A percentile compares a stretch with the other conserved stretches of the same genome.
Conservation (phyloP, 257 asterid species). For the Forsythia suspensa region DNA sequence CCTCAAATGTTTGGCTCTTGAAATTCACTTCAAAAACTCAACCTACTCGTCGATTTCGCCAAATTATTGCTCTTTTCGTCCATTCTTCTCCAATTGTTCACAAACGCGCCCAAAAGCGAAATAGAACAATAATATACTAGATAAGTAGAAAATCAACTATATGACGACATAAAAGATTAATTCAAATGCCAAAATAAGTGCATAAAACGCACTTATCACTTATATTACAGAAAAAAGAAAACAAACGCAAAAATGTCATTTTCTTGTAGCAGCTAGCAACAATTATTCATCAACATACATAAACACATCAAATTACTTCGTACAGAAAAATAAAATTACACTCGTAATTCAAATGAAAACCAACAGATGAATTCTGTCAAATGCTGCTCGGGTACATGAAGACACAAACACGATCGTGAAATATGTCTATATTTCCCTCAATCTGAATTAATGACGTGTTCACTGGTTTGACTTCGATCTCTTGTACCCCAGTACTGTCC, state of each 20-base stretch:
- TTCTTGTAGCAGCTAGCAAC: background rate
- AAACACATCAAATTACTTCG: background rate
- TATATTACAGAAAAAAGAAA: background rate
- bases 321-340: background rate
- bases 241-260: background rate
- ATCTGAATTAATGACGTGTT: slow-evolving; percentile 85
- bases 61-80: no score
- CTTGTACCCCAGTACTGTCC: slow-evolving; percentile 66
- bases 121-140: no score
- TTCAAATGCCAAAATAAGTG: no score
- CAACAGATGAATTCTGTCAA: slow-evolving; percentile 26
- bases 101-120: no score
- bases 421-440: no score
- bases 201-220: no score
- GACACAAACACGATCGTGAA: slow-evolving; percentile 61
- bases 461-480: slow-evolving; percentile 94
- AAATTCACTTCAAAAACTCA: no score
- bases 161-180: no score
- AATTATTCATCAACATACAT: background rate
- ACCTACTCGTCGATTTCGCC: no score
- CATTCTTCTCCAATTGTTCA: no score
- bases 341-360: background rate
- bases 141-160: no score
- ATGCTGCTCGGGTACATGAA: slow-evolving; percentile 77
- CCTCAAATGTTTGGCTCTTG: no score